A percentile compares a stretch with the other conserved stretches of the same genome.
Evolutionary conservation across 2,329 filamentous ascomycete genomes (phyloP).

Genomic region (Botrytis galanthina): DNA sequence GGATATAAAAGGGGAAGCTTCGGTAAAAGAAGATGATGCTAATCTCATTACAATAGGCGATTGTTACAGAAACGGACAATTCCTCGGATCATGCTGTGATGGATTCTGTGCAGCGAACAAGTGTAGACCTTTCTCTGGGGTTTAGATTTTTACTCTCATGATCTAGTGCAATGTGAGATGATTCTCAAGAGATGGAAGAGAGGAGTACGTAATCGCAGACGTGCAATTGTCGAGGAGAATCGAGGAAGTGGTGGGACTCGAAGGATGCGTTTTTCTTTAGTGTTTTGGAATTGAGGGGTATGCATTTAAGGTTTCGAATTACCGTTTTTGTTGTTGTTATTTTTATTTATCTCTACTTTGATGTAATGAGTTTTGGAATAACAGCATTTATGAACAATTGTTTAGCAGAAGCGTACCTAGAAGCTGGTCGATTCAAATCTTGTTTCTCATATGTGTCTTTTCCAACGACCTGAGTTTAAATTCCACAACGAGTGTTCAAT

Average conservation of each 20-base stretch:
- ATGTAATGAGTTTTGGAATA: too few species aligned
- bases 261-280: not conserved
- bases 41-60: not conserved
- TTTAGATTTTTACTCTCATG: not conserved
- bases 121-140: constrained; percentile 14
- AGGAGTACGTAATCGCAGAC: not conserved
- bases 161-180: rapidly evolving
- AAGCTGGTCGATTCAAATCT: not conserved
- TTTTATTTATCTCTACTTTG: not conserved
- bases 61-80: constrained; percentile 9
- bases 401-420: not conserved
- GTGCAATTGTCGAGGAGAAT: not conserved
- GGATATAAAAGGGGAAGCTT: not conserved
- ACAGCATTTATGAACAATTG: not conserved
- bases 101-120: constrained; percentile 18
- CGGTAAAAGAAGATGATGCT: not conserved
- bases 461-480: rapidly evolving
- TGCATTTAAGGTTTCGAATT: not conserved
- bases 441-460: not conserved
- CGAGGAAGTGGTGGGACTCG: not conserved
- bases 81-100: constrained; percentile 15
- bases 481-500: not conserved
- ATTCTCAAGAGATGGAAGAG: not conserved
- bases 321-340: not conserved
- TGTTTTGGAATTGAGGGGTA: not conserved